phyloP scores from a whole-genome alignment of 2,329 filamentous ascomycete species.

The Botrytis elliptica region DNA sequence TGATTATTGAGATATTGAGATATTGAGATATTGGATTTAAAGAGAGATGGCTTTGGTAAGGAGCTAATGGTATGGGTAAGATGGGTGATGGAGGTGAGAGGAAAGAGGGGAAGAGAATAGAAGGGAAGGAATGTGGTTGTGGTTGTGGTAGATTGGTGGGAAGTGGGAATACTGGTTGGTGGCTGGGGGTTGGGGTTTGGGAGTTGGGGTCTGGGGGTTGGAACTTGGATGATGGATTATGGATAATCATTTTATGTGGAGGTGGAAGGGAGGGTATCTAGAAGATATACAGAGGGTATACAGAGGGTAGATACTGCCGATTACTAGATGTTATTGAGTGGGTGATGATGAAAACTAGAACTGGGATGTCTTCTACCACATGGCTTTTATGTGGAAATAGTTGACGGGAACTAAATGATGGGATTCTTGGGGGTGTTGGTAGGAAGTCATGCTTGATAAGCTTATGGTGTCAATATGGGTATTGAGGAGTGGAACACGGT shows the following conservation, averaged over 20 bases:
- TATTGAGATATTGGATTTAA: too few species aligned
- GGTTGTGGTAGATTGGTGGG: background rate
- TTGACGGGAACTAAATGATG: too few species aligned
- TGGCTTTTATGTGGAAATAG: too few species aligned
- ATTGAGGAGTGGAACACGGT: too few species aligned
- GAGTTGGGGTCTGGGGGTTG: too few species aligned
- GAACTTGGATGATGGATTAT: too few species aligned
- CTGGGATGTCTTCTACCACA: background rate
- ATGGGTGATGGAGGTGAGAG: background rate
- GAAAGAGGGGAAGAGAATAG: too few species aligned
- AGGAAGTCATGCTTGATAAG: fast-evolving
- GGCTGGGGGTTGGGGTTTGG: too few species aligned
- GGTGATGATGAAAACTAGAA: background rate
- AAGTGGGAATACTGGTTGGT: background rate
- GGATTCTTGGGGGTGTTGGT: too few species aligned
- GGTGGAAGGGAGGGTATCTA: background rate
- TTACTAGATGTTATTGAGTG: background rate
- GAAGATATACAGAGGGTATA: background rate
- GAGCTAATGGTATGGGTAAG: background rate
- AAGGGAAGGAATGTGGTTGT: too few species aligned
- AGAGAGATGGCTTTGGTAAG: background rate
- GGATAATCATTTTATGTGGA: too few species aligned
- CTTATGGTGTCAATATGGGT: too few species aligned
- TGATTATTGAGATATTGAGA: background rate
- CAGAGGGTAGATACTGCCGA: fast-evolving